Base-by-base conservation (phyloP, 331 rosid genomes). In the Erythrophleum ivorense region DNA sequence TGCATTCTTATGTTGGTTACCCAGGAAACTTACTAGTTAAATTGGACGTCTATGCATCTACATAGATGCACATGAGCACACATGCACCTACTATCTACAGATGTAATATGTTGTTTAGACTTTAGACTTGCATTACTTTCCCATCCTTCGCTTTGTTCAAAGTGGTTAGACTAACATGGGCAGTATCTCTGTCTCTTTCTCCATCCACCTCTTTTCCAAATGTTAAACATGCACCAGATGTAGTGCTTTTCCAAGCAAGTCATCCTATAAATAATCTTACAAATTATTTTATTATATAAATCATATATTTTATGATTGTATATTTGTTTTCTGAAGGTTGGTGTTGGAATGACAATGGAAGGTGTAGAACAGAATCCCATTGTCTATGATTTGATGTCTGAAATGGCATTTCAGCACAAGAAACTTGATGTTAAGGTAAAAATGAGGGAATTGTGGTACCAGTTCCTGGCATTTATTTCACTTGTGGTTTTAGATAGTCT, bases 311-410 rank as follows among this genome's bases (percentile, higher is more conserved):
- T 36, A 19, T 71, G 31, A 64, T 49, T 9, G 18, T 70, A 58
- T 78, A 5, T 76, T 71, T 79, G 80, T 66, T 85, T 68, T 80
- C 62, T 84, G 78, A 83, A 92, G 97, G 91, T 92, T 87, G 97
- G 97, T 49, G 89, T 92, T 55, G 97, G 97, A 80, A 91, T 92
- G 97, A 86, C 97, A 62, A 91, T 92, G 97, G 97, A 92, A 89
- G 97, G 96, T 54, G 89, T 91, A 69, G 97, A 89, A 84, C 97
- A 92, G 84, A 92, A 91, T 80, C 97, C 96, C 60, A 75, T 88
- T 72, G 91, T 91, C 76, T 92, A 92, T 76, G 95, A 92, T 82
- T 82, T 89, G 80, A 91, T 92, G 97, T 91, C 94, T 49, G 95
- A 92, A 88, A 92, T 91, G 95, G 92, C 95, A 74, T 92, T 91